Percentiles rank a stretch among this genome's conserved stretches.
phyloP scores from a whole-genome alignment of 129 eudicot species.

The Smallanthus sonchifolius region DNA sequence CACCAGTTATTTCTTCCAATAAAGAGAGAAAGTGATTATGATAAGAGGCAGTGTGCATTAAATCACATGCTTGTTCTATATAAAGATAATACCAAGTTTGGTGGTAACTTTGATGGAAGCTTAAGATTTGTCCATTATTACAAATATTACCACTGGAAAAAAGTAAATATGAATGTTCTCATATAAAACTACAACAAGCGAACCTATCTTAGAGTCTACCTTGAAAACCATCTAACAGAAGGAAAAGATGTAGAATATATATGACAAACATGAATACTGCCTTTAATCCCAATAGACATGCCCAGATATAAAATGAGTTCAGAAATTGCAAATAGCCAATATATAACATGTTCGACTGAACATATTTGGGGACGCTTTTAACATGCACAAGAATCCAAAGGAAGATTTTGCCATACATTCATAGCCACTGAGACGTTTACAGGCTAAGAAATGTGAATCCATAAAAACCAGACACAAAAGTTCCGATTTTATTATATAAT shows the following conservation, averaged over 20 bases:
- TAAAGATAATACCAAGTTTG: neutral
- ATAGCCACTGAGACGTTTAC: neutral
- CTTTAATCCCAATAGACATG: neutral
- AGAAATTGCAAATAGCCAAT: neutral
- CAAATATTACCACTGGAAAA: neutral
- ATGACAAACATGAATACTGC: neutral
- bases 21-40: neutral
- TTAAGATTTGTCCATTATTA: neutral
- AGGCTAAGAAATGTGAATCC: neutral
- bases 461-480: neutral
- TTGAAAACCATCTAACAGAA: conserved; percentile 8
- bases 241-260: conserved; percentile 2
- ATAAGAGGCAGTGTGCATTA: neutral
- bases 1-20: neutral
- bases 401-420: neutral
- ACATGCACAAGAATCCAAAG: neutral
- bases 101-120: neutral
- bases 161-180: neutral
- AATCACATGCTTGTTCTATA: neutral
- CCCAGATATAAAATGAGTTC: neutral
- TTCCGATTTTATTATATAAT: neutral
- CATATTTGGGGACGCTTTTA: neutral
- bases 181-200: neutral
- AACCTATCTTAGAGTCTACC: neutral
- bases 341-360: neutral